Conservation (phyloP, 345 rosid genomes). For the Atalantia buxifolia region DNA sequence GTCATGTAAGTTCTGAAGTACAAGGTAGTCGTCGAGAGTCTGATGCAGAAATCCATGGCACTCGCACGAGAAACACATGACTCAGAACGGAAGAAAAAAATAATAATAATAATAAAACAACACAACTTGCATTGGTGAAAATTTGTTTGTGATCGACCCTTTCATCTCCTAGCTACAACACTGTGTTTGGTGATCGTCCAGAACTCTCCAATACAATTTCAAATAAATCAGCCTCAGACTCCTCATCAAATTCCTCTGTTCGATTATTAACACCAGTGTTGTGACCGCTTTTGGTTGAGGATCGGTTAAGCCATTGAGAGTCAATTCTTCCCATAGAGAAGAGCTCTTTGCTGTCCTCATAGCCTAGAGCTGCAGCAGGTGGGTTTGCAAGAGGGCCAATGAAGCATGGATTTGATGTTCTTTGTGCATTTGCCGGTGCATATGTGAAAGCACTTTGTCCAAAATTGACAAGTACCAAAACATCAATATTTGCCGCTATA, state of each 20-base stretch:
- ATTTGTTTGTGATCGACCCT: constrained; percentile 8
- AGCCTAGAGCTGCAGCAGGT: constrained; percentile 44
- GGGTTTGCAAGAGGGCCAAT: constrained; percentile 42
- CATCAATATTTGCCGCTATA: constrained; percentile 48
- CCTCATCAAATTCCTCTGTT: constrained; percentile 58
- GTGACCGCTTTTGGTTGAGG: constrained; percentile 34
- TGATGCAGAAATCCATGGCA: constrained; percentile 15
- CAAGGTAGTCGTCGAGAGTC: constrained; percentile 8
- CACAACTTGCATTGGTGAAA: background rate
- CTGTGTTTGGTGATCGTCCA: constrained; percentile 41
- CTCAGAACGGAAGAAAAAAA: constrained; percentile 8
- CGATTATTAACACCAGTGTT: constrained; percentile 23
- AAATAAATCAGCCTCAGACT: constrained; percentile 87
- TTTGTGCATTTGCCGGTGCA: constrained; percentile 45
- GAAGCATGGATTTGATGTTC: constrained; percentile 71
- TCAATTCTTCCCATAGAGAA: constrained; percentile 94
- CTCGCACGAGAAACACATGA: constrained; percentile 6
- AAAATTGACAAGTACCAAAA: constrained; percentile 47
- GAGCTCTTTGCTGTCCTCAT: constrained; percentile 78
- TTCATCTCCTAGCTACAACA: constrained; percentile 16
- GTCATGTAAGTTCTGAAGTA: constrained; percentile 3
- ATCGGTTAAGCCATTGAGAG: constrained; percentile 65
- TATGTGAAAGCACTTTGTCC: constrained; percentile 58
- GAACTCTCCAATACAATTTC: constrained; percentile 68
- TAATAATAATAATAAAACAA: background rate